These are phyloP conservation scores for Aspergillus flavus DNA, from an alignment of 2,329 filamentous ascomycete species.

Conservation along the genomic window DNA sequence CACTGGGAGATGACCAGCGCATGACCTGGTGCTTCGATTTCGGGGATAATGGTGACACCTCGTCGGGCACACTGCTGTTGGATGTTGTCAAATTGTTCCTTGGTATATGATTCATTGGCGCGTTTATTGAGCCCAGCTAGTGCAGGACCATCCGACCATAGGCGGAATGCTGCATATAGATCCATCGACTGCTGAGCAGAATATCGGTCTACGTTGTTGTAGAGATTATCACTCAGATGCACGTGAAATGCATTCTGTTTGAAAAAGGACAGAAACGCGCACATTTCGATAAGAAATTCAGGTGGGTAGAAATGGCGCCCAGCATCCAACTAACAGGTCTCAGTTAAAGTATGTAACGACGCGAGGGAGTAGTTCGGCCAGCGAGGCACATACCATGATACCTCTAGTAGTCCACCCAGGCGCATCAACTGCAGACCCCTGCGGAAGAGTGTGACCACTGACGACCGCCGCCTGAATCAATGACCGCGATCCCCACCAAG, in stretches of 20 bases:
- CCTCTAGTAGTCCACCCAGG: conserved; percentile 55
- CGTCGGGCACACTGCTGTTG: conserved; percentile 53
- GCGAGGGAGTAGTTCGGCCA: conserved; percentile 26
- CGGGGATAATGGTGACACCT: conserved; percentile 59
- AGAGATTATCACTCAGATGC: conserved; percentile 59
- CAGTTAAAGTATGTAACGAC: not conserved
- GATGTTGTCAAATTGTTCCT: conserved; percentile 52
- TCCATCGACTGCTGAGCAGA: conserved; percentile 46
- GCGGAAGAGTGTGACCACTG: conserved; percentile 40
- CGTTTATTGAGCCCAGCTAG: conserved; percentile 54
- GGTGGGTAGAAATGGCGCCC: conserved; percentile 58
- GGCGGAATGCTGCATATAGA: conserved; percentile 56
- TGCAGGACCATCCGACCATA: conserved; percentile 51
- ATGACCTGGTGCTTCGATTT: conserved; percentile 61
- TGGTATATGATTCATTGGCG: conserved; percentile 57
- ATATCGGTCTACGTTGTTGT: conserved; percentile 44
- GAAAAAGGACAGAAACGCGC: conserved; percentile 60
- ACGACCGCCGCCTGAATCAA: conserved; percentile 51
- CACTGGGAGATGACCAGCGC: conserved; percentile 58
- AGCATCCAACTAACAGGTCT: conserved; percentile 37
- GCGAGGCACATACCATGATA: conserved; percentile 40
- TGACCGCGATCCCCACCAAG: conserved; percentile 59
- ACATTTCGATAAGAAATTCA: conserved; percentile 56
- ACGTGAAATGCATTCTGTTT: conserved; percentile 61
- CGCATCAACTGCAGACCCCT: conserved; percentile 49